Evolutionary conservation across 1,284 basidiomycete species (phyloP).

Genomic region (Meira nashicola): DNA sequence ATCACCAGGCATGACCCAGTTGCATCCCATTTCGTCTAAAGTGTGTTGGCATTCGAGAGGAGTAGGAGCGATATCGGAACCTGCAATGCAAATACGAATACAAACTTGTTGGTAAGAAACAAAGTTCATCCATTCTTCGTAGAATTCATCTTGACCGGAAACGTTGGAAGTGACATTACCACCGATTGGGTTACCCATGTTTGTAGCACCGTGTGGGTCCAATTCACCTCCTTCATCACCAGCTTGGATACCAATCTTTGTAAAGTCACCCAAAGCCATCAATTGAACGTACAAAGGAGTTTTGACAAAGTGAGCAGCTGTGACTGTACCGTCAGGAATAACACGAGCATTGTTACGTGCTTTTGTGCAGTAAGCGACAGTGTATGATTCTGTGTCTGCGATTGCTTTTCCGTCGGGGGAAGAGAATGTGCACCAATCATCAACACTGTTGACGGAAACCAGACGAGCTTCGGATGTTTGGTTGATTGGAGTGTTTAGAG

Average conservation of each 20-base stretch:
- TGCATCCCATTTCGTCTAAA: slow-evolving; percentile 51
- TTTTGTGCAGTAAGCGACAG: slow-evolving; percentile 70
- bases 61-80: slow-evolving; percentile 35
- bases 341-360: slow-evolving; percentile 52
- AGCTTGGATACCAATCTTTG: slow-evolving; percentile 40
- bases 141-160: slow-evolving; percentile 56
- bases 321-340: slow-evolving; percentile 51
- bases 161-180: slow-evolving; percentile 59
- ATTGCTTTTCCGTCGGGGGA: slow-evolving; percentile 58
- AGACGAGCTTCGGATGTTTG: slow-evolving; percentile 47
- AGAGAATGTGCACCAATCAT: slow-evolving; percentile 53
- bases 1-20: slow-evolving; percentile 54
- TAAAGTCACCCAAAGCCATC: slow-evolving; percentile 54
- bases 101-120: slow-evolving; percentile 44
- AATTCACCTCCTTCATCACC: slow-evolving; percentile 50
- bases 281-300: slow-evolving; percentile 56
- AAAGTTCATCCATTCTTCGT: slow-evolving; percentile 58
- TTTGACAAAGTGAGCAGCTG: slow-evolving; percentile 50
- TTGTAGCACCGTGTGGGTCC: slow-evolving; percentile 51
- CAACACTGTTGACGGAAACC: slow-evolving; percentile 46
- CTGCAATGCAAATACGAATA: slow-evolving; percentile 52
- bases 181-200: slow-evolving; percentile 58
- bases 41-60: slow-evolving; percentile 47
- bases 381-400: slow-evolving; percentile 64
- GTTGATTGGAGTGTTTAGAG: slow-evolving; percentile 47